Evolutionary conservation across 441 rosid species (phyloP), one percentile per base, ranked within the genome.

Genomic region (Mallotus repandus): DNA sequence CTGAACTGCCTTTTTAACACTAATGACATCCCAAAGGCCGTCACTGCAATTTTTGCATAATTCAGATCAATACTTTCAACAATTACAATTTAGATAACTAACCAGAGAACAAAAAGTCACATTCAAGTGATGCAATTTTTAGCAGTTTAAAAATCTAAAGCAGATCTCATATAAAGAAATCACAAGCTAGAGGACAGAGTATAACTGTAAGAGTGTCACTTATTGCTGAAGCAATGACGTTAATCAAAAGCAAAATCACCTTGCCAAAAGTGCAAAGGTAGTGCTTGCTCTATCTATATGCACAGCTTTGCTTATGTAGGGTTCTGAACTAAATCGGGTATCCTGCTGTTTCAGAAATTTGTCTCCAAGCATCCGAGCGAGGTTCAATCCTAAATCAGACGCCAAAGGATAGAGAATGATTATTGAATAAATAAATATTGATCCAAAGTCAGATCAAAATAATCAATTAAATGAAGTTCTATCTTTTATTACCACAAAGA

Each of bases 301-400:
- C 76, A 91, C 85, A 78, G 83, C 89, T 81, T 81, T 82, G 76
- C 99, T 96, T 77, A 89, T 83, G 76, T 83, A 89, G 56, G 99
- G 98, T 82, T 90, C 97, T 18, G 98, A 84, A 71, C 93, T 89
- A 78, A 93, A 93, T 50, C 98, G 89, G 19, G 80, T 75, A 62
- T 96, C 99, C 82, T 91, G 97, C 82, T 91, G 89, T 83, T 96
- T 96, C 81, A 89, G 82, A 82, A 89, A 96, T 71, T 96, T 96
- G 87, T 90, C 99, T 70, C 99, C 99, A 68, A 96, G 98, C 98
- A 93, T 89, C 70, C 98, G 88, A 70, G 97, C 90, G 68, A 96
- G 97, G 82, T 89, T 93, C 84, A 96, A 74, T 69, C 99, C 99
- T 96, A 85, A 73, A 66, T 45, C 59, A 60, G 25, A 45, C 5